Base-by-base conservation (phyloP, 2,329 filamentous ascomycete species). In the Podosphaera aphanis region DNA sequence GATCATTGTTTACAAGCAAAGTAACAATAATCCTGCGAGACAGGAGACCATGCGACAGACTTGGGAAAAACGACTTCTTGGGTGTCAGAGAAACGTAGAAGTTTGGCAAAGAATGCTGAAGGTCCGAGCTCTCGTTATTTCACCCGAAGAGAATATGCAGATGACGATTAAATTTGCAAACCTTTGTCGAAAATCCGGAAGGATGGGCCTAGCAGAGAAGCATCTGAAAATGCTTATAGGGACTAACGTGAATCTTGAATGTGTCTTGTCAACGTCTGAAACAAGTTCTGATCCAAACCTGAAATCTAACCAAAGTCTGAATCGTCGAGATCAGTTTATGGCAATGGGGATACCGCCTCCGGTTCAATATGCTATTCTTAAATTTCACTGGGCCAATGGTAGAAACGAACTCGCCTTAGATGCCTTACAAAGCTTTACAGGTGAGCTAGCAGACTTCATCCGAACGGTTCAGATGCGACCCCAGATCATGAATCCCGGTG, bases 111-210 rank as follows among this genome's bases (percentile, higher is more conserved):
- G 90, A 49, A 95, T 95, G 84, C 75, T 99, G 46, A 90, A 93
- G 59, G 77, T 98, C 27, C 77, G 90, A 49, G 83, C 85, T 18
- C 69, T 99, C 44, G 90, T 99, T 48, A 88, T 95, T 49, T 79
- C 79, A 0, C 88, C 92, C 0, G 75, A 75, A 29, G 86, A 99
- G 60, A 94, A 94, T 57, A 84, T 93, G 68, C 83, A 93, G 56
- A 98, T 98, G 85, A 94, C 86, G 77, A 95, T 98, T 67, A 99
- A 98, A 60, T 98, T 94, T 60, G 83, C 90, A 56, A 98, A 95
- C 56, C 74, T 98, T 5, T 99, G 92, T 62, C 82, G 92, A 56
- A 99, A 98, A 62, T 93, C 88, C 39, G 82, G 84, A 48, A 80
- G 90, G 25, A 86, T 88, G 70, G 88, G 90, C 8, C 72, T 99